phyloP scores from a whole-genome alignment of 441 rosid species.

The Bocquillonia castaneifolia region DNA sequence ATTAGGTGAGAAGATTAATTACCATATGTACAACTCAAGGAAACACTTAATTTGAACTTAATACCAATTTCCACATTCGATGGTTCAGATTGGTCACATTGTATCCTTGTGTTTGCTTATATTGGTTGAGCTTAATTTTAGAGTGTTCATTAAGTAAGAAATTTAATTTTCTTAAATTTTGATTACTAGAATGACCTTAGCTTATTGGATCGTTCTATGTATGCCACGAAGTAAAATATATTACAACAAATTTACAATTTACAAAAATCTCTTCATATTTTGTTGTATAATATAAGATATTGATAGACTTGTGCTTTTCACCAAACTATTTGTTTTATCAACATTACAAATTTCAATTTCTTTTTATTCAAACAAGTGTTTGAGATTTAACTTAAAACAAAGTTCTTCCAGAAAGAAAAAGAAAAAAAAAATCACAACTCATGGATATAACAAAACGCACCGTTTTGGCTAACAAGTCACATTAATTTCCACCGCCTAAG shows the following conservation, averaged over 20 bases:
- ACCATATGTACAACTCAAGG: background rate
- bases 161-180: conserved; percentile 12
- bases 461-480: no score
- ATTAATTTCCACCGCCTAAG: no score
- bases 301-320: background rate
- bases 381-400: no score
- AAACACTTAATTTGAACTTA: background rate
- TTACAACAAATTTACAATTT: background rate
- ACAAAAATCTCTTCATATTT: background rate
- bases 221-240: background rate
- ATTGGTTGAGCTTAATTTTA: conserved; percentile 54
- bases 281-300: background rate
- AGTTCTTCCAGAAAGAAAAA: no score
- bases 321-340: no score
- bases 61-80: background rate
- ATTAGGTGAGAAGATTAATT: conserved; percentile 33
- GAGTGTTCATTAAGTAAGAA: conserved; percentile 54
- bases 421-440: no score
- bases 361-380: no score
- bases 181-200: conserved; percentile 19
- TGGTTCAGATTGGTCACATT: conserved; percentile 23
- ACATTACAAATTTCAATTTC: no score
- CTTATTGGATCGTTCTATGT: background rate
- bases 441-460: no score
- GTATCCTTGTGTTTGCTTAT: conserved; percentile 8